Evolutionary conservation across 139 green algal genomes (phyloP), one percentile per base, ranked within the genome.

Genomic region (Ettlia oleoabundans): DNA sequence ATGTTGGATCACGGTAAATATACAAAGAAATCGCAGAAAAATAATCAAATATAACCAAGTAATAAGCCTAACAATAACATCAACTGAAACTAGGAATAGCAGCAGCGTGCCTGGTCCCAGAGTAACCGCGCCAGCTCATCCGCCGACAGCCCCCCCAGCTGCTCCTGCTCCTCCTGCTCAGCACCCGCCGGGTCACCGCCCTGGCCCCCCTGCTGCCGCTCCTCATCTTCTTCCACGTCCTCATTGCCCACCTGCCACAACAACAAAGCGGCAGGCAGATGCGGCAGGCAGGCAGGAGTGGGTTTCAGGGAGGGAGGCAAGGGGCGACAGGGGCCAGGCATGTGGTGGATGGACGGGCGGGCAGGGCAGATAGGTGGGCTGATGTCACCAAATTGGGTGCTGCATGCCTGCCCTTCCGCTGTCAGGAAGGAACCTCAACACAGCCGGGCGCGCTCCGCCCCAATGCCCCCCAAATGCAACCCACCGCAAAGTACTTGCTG

Each of bases 401-500:
- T n/a, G n/a, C n/a, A n/a, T n/a, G n/a, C n/a, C n/a, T n/a, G n/a
- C n/a, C n/a, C n/a, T n/a, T n/a, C n/a, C n/a, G n/a, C n/a, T n/a
- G n/a, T n/a, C n/a, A n/a, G n/a, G n/a, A n/a, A n/a, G n/a, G n/a
- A n/a, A n/a, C n/a, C n/a, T n/a, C n/a, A n/a, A n/a, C n/a, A n/a
- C n/a, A n/a, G n/a, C n/a, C n/a, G n/a, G n/a, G n/a, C n/a, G n/a
- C n/a, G n/a, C n/a, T n/a, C n/a, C n/a, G n/a, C n/a, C n/a, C n/a
- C n/a, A n/a, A n/a, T n/a, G n/a, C n/a, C n/a, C n/a, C n/a, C n/a
- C 55, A 65, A 65, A n/a, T 5, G 55, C 15, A 32, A n/a, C 81
- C 10, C 21, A 89, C 86, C 83, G 92, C 86, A 78, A 94, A 94
- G 69, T 90, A 94, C 55, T 93, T 87, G 8, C 76, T 78, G 26